These are phyloP conservation scores for Blastomyces silverae DNA, from an alignment of 2,329 filamentous ascomycete genomes.

Conservation along the genomic window DNA sequence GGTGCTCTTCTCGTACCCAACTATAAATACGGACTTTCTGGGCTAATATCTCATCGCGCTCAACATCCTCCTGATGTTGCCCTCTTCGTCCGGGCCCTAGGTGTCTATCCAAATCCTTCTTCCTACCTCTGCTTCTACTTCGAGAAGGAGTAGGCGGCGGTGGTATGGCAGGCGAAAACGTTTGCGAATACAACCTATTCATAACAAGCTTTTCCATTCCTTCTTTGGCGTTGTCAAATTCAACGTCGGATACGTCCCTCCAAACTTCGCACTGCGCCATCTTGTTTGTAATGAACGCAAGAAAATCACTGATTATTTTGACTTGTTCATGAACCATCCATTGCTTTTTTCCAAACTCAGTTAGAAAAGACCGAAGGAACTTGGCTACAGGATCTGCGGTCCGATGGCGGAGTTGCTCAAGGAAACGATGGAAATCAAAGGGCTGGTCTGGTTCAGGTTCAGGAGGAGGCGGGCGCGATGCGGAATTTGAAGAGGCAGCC, in stretches of 20 bases:
- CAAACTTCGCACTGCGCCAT: constrained; percentile 97
- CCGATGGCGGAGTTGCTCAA: constrained; percentile 90
- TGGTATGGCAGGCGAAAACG: constrained; percentile 89
- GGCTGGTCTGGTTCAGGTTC: constrained; percentile 78
- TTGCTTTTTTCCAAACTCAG: constrained; percentile 92
- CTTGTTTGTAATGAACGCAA: constrained; percentile 95
- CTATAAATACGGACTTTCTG: constrained; percentile 97
- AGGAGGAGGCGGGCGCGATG: constrained; percentile 57
- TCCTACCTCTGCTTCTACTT: constrained; percentile 56
- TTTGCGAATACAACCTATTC: constrained; percentile 93
- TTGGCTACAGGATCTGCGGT: constrained; percentile 97
- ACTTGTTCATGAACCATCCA: constrained; percentile 99
- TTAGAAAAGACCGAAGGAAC: constrained; percentile 88
- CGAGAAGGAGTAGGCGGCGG: constrained; percentile 62
- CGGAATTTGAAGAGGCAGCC: constrained; percentile 32
- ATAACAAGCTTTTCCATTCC: constrained; percentile 99
- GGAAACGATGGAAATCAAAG: constrained; percentile 95
- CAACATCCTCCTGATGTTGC: constrained; percentile 96
- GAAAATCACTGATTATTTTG: constrained; percentile 95
- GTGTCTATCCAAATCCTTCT: constrained; percentile 60
- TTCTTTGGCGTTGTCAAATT: constrained; percentile 96
- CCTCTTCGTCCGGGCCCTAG: constrained; percentile 79
- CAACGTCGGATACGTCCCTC: constrained; percentile 88
- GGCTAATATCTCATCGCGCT: constrained; percentile 87
- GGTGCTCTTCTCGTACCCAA: constrained; percentile 87